phyloP scores from a whole-genome alignment of 805 yeast genomes.

The Teunomyces panamensis region DNA sequence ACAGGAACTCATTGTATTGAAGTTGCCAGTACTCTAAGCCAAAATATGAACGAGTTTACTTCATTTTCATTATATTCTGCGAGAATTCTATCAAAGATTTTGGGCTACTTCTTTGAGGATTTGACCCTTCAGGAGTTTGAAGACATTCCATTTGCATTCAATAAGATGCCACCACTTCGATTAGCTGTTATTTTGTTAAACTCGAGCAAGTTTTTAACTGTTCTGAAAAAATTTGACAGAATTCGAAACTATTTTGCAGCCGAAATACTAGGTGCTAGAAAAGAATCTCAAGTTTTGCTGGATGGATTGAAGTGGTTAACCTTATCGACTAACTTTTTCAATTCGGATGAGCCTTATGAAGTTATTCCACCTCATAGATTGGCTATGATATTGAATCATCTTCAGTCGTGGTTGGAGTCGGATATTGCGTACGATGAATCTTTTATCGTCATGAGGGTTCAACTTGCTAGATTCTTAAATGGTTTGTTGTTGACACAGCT shows the following conservation, averaged over 20 bases:
- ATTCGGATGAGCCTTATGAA: slow-evolving; percentile 26
- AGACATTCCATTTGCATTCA: slow-evolving; percentile 24
- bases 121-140: slow-evolving; percentile 17
- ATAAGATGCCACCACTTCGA: slow-evolving; percentile 29
- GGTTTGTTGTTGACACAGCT: slow-evolving; percentile 13
- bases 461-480: slow-evolving; percentile 45
- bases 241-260: slow-evolving; percentile 61
- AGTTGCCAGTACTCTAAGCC: neutral
- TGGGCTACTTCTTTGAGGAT: slow-evolving; percentile 10
- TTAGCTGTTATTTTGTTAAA: slow-evolving; percentile 29
- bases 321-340: slow-evolving; percentile 43
- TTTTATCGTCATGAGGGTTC: slow-evolving; percentile 51
- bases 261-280: slow-evolving; percentile 56
- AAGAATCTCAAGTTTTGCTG: slow-evolving; percentile 35
- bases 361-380: slow-evolving; percentile 64
- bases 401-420: slow-evolving; percentile 59
- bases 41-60: neutral
- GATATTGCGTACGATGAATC: slow-evolving; percentile 57
- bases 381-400: slow-evolving; percentile 54
- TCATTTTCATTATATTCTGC: slow-evolving; percentile 8
- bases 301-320: slow-evolving; percentile 48
- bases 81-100: slow-evolving; percentile 8
- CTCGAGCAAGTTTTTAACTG: slow-evolving; percentile 33
- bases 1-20: neutral
- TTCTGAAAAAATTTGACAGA: slow-evolving; percentile 43